These are phyloP conservation scores for Wickerhamiella shivajii DNA, from an alignment of 805 yeast genomes.

Conservation along the genomic window DNA sequence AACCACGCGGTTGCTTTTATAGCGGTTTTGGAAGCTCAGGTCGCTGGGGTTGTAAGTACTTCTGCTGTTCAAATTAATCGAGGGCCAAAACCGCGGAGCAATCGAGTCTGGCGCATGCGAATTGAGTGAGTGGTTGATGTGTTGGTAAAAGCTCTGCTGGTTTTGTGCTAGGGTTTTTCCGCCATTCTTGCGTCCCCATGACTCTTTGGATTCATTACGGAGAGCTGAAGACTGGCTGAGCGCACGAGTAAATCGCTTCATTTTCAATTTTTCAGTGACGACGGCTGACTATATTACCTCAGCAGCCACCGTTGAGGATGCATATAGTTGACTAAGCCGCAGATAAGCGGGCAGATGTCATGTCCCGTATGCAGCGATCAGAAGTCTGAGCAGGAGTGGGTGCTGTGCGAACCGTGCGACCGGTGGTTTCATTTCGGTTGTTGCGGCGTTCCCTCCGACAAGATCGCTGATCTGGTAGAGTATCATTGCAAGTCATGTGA, in stretches of 20 bases:
- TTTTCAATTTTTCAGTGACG: too few species aligned
- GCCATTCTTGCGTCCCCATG: neutral
- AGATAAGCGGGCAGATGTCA: too few species aligned
- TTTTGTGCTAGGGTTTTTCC: neutral
- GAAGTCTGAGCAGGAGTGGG: too few species aligned
- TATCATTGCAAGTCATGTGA: conserved; percentile 45
- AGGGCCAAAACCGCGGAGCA: conserved; percentile 5
- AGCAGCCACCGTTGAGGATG: too few species aligned
- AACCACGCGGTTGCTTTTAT: conserved; percentile 6
- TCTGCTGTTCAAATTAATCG: conserved; percentile 23
- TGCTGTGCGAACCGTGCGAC: conserved; percentile 40
- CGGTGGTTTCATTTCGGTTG: conserved; percentile 45
- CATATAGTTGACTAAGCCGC: too few species aligned
- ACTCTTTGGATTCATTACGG: neutral
- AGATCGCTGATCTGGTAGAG: conserved; percentile 28
- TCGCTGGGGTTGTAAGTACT: conserved; percentile 70
- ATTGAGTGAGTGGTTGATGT: conserved; percentile 1
- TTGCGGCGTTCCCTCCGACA: conserved; percentile 26
- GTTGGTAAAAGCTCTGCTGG: neutral
- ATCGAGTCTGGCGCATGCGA: conserved; percentile 1
- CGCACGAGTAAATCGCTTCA: conserved; percentile 1
- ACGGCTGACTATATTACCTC: too few species aligned
- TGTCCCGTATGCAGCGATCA: too few species aligned
- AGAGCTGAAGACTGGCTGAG: conserved; percentile 2
- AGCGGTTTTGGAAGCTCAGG: conserved; percentile 45